phyloP scores from a whole-genome alignment of 2,329 filamentous ascomycete species.

The Colletotrichum trifolii region DNA sequence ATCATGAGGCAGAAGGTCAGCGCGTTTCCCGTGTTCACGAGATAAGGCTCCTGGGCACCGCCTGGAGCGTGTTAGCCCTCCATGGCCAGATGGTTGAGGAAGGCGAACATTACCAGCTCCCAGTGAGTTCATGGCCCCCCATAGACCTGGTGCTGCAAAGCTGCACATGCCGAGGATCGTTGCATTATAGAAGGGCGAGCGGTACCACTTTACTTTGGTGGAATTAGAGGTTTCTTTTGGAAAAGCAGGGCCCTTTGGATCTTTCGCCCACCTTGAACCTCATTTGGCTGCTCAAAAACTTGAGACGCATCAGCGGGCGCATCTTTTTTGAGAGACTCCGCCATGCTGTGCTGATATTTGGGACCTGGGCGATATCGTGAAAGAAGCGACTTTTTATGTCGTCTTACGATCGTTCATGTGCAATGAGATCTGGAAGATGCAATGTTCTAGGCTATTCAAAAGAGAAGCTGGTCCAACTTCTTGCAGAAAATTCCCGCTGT shows the following conservation, averaged over 20 bases:
- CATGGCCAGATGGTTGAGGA: background rate
- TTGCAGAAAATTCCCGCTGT: background rate
- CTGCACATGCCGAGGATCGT: slow-evolving; percentile 44
- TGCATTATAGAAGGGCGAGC: slow-evolving; percentile 43
- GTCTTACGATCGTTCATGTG: background rate
- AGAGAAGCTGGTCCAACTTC: background rate
- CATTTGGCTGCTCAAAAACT: background rate
- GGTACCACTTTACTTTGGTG: slow-evolving; percentile 40
- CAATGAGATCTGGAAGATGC: background rate
- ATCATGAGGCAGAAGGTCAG: slow-evolving; percentile 71
- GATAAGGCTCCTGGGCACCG: slow-evolving; percentile 70
- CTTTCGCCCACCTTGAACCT: background rate
- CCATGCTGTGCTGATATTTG: too few relatives aligned
- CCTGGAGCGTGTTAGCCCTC: slow-evolving; percentile 55
- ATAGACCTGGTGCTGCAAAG: slow-evolving; percentile 43
- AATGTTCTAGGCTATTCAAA: background rate
- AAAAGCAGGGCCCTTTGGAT: background rate
- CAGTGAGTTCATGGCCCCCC: slow-evolving; percentile 43
- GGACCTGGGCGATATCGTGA: too few relatives aligned
- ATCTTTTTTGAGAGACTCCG: too few relatives aligned
- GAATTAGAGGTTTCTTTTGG: background rate
- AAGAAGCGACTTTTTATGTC: too few relatives aligned
- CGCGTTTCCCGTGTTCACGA: slow-evolving; percentile 78
- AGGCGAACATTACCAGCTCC: slow-evolving; percentile 38
- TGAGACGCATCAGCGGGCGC: background rate